Evolutionary conservation across 371 early-diverging fungal species (phyloP).

Genomic region (Mortierella polycephala): DNA sequence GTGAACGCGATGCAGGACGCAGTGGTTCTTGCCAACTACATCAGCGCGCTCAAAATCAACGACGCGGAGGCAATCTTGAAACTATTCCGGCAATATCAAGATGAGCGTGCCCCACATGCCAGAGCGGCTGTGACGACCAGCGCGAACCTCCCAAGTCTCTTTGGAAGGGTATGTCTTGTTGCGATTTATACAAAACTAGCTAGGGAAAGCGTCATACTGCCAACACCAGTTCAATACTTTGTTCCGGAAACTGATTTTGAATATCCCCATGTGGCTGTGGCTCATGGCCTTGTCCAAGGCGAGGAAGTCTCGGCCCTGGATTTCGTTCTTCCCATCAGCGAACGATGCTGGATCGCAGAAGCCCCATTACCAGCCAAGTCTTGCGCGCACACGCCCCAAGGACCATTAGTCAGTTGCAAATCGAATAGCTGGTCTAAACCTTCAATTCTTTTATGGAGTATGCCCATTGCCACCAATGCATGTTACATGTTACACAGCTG

Average conservation of each 20-base stretch:
- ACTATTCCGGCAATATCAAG: not conserved
- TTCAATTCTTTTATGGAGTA: too few species aligned
- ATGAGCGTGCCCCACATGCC: not conserved
- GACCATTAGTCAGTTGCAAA: too few species aligned
- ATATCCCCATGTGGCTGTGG: conserved; percentile 7
- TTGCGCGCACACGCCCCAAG: conserved; percentile 3
- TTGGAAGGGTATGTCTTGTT: not conserved
- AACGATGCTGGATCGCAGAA: not conserved
- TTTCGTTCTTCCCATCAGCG: conserved; percentile 11
- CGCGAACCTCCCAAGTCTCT: not conserved
- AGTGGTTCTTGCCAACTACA: conserved; percentile 14
- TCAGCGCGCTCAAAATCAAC: not conserved
- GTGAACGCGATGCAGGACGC: conserved; percentile 19
- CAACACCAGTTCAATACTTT: too few species aligned
- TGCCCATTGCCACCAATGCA: too few species aligned
- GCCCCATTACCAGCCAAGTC: conserved; percentile 5
- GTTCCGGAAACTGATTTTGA: too few species aligned
- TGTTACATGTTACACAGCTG: too few species aligned
- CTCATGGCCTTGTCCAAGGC: not conserved
- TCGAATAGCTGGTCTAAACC: too few species aligned
- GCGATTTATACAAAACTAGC: not conserved
- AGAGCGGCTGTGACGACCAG: not conserved
- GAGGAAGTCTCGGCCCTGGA: conserved; percentile 1
- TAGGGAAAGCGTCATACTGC: too few species aligned
- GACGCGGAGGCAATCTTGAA: not conserved